Base-by-base conservation (phyloP, 2,329 filamentous ascomycete species). In the Elsinoe batatas region DNA sequence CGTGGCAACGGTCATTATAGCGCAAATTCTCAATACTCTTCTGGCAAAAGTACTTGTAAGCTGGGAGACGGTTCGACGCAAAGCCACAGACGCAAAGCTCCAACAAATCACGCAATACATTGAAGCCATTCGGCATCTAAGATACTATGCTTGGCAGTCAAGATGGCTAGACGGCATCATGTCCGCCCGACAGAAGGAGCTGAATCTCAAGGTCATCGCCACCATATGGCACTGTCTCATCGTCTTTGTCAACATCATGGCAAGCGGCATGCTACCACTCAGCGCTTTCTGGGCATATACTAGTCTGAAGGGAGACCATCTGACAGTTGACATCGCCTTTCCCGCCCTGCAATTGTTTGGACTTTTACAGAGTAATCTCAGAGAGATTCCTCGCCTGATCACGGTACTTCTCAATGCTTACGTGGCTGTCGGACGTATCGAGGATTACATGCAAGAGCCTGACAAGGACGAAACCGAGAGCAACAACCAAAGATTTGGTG, bases 101-200 rank as follows among this genome's bases (percentile, higher is more conserved):
- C 87, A 95, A 64, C 81, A 86, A 4, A 88, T 88, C 1, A 84
- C 85, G 1, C 88, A 95, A 64, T 93, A 94, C 58, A 87, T 95
- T 53, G 89, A 94, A 68, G 84, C 87, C 0, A 88, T 93, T 56
- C 81, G 89, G 3, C 87, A 91, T 64, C 72, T 90, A 18, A 79
- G 86, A 35, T 90, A 85, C 84, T 90, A 91, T 64, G 85, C 85
- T 40, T 93, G 87, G 87, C 86, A 91, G 68, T 78, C 81, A 54
- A 78, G 82, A 53, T 91, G 87, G 87, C 75, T 90, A 8, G 74
- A 74, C 1, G 78, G 80, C 35, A 86, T 91, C 56, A 79, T 89
- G 73, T 75, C 81, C 50, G 79, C 83, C 6, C 78, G 87, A 58
- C 76, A 84, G 56, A 76, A 79, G 36, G 87, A 93, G 67, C 69